Conservation (phyloP, 1,284 basidiomycete species). For the Rhodofomes roseus region DNA sequence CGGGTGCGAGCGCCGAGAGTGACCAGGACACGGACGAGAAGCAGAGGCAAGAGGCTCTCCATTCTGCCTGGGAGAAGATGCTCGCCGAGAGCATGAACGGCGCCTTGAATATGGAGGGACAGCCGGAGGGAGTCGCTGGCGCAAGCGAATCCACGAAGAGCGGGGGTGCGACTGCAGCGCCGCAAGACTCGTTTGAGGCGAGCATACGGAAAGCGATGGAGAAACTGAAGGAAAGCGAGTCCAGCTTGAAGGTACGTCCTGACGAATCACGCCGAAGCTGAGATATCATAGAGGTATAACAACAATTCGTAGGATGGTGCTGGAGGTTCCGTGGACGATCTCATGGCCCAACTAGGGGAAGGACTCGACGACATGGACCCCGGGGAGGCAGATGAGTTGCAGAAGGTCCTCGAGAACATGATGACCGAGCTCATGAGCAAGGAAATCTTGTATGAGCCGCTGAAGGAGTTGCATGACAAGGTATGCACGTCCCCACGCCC, state of each 20-base stretch:
- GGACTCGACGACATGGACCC: slow-evolving; percentile 21
- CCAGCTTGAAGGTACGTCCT: slow-evolving; percentile 40
- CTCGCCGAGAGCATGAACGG: slow-evolving; percentile 67
- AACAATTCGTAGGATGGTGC: slow-evolving; percentile 23
- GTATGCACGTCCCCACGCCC: slow-evolving; percentile 36
- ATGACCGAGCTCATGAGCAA: slow-evolving; percentile 94
- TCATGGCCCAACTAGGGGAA: slow-evolving; percentile 45
- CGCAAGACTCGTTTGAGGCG: slow-evolving; percentile 63
- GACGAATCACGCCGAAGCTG: too few species aligned
- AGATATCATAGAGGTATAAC: background rate
- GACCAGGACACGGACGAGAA: slow-evolving; percentile 34
- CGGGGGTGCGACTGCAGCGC: slow-evolving; percentile 12
- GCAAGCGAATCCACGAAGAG: slow-evolving; percentile 25
- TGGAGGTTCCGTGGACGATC: slow-evolving; percentile 42
- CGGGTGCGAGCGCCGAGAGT: slow-evolving; percentile 19
- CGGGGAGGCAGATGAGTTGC: slow-evolving; percentile 56
- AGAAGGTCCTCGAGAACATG: slow-evolving; percentile 84
- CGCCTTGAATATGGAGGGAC: slow-evolving; percentile 32
- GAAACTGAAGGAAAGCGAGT: slow-evolving; percentile 73
- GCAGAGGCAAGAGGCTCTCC: slow-evolving; percentile 44
- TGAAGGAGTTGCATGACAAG: slow-evolving; percentile 86
- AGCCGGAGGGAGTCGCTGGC: slow-evolving; percentile 12
- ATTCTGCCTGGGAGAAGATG: slow-evolving; percentile 76
- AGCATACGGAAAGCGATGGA: slow-evolving; percentile 80
- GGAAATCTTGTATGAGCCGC: slow-evolving; percentile 89